Evolutionary conservation across 164 flowering plant genomes (phyloP).

Genomic region (Echeveria elegans): DNA sequence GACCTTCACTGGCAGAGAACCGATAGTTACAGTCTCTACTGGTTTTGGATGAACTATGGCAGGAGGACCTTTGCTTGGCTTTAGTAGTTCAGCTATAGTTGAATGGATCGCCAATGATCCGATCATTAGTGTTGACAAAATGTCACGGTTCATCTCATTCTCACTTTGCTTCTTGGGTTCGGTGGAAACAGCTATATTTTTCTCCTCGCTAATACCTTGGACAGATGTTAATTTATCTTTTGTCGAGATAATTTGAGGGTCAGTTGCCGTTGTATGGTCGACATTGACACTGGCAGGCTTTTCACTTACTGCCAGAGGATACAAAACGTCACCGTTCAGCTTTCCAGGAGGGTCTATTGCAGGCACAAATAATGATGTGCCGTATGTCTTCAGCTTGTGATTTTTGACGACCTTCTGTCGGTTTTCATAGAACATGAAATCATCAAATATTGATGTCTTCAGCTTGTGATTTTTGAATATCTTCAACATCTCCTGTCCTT

Average conservation of each 20-base stretch:
- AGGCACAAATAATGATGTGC: neutral
- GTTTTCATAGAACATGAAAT: slow-evolving; percentile 72
- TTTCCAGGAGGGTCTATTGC: neutral
- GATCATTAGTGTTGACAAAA: slow-evolving; percentile 3
- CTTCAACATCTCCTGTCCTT: slow-evolving; percentile 65
- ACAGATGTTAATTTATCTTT: neutral
- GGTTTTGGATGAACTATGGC: slow-evolving; percentile 3
- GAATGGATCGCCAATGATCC: slow-evolving; percentile 1
- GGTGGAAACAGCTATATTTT: neutral
- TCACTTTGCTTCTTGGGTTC: neutral
- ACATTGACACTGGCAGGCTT: neutral
- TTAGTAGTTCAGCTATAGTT: neutral
- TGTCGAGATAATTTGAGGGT: neutral
- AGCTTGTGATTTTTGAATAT: slow-evolving; percentile 49
- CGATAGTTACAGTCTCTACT: slow-evolving; percentile 3
- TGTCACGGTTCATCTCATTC: neutral
- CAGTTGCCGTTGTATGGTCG: neutral
- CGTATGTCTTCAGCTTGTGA: slow-evolving; percentile 11
- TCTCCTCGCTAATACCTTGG: neutral
- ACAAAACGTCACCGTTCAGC: neutral
- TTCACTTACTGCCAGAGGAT: neutral
- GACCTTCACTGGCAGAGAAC: slow-evolving; percentile 1
- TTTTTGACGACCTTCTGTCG: slow-evolving; percentile 67
- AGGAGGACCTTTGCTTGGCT: slow-evolving; percentile 1
- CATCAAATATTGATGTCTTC: slow-evolving; percentile 75